These are phyloP conservation scores for Cymodocea nodosa DNA, from an alignment of 116 monocot species.

Conservation along the genomic window DNA sequence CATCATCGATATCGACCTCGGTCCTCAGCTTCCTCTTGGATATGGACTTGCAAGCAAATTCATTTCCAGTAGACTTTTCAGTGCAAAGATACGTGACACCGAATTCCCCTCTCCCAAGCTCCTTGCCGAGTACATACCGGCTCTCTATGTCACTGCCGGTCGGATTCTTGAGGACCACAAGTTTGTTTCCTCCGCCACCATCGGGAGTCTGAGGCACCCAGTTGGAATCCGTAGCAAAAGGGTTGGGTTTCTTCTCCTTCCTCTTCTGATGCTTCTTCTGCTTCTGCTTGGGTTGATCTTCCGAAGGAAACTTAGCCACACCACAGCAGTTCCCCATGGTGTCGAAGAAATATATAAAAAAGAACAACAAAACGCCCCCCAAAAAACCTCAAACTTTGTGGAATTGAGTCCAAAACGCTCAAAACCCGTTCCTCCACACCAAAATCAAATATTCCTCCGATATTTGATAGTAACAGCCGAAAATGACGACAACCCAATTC, in stretches of 20 bases:
- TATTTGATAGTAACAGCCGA: not conserved
- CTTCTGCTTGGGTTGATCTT: not conserved
- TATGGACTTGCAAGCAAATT: slow-evolving; percentile 74
- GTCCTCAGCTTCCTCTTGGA: slow-evolving; percentile 75
- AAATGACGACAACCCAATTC: no score
- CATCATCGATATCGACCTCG: slow-evolving; percentile 50
- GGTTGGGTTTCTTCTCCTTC: slow-evolving; percentile 13
- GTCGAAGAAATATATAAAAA: no score
- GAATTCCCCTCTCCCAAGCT: slow-evolving; percentile 78
- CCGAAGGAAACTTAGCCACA: not conserved
- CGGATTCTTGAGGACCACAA: slow-evolving; percentile 38
- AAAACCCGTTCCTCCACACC: not conserved
- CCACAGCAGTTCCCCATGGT: not conserved
- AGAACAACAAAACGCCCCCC: no score
- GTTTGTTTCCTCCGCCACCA: slow-evolving; percentile 3
- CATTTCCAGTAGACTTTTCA: slow-evolving; percentile 22
- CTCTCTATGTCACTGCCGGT: slow-evolving; percentile 37
- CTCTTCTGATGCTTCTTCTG: not conserved
- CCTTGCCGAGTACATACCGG: slow-evolving; percentile 47
- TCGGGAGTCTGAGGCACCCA: not conserved
- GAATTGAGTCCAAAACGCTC: not conserved
- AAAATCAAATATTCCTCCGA: not conserved
- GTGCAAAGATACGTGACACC: slow-evolving; percentile 60
- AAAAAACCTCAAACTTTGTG: no score
- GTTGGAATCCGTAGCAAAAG: slow-evolving; percentile 2